Base-by-base conservation (phyloP, 768 basidiomycete genomes). In the Dentipellis fragilis region DNA sequence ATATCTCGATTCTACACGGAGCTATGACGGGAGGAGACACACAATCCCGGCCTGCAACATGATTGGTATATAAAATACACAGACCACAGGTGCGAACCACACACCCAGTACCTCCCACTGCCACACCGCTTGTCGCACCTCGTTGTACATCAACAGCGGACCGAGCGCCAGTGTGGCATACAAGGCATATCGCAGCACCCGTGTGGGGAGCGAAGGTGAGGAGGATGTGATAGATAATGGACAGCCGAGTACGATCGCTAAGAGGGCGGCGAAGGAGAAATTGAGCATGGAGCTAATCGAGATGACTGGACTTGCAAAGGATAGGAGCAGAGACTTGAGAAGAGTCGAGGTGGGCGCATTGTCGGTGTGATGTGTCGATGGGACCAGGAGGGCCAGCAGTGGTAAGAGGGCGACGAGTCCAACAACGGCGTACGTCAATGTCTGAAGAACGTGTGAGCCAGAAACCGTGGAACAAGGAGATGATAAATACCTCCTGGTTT, bases 221-320 rank as follows among this genome's bases (percentile, higher is more conserved):
- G 73, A 69, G 11, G 75, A 69, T 9, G 77, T 55, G 21, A 80
- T 69, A 14, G 71, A 57, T n/a, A 92, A 75, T 0, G 90, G 87
- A 10, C 85, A 42, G 8, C 84, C 82, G 16, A 92, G 75, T 9
- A 80, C 62, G 23, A 87, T 66, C 0, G 87, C 80, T 16, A 95
- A 75, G 19, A 76, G 66, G 19, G 85, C 82, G 0, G 94, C 89
- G 17, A 97, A 83, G 8, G 90, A 92, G 70, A 95, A 95, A 68
- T 97, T 96, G 67, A 96, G 81, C 57, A 96, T 84, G 14, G 91
- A 86, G 29, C 83, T 84, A 38, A 90, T 81, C 19, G 84, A 93
- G 59, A 96, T 87, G 51, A 93, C 78, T 1, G 89, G 87, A 3
- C 95, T 95, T 21, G 90, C 80, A 48, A 89, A 69, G 67, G 93